A percentile compares a stretch with the other conserved stretches of the same genome.
These are phyloP conservation scores for Lyophyllum semitale DNA, from an alignment of 768 basidiomycete species.

Conservation along the genomic window DNA sequence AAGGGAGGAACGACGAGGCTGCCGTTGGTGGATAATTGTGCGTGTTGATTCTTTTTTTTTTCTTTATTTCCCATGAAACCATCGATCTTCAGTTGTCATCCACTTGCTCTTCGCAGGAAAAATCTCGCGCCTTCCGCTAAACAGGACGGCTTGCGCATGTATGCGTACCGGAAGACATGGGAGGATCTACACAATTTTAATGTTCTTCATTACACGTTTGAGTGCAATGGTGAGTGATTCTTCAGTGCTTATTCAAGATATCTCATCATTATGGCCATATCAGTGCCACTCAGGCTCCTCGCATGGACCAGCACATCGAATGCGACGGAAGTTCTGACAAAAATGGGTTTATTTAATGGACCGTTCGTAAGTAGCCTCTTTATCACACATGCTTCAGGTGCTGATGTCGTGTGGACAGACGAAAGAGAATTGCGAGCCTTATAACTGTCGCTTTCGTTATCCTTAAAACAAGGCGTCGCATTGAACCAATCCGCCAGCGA, in stretches of 20 bases:
- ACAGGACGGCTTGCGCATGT: constrained; percentile 56
- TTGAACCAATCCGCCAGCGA: constrained; percentile 74
- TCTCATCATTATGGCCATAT: neutral
- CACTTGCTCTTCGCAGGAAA: constrained; percentile 49
- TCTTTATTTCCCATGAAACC: neutral
- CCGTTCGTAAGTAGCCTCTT: constrained; percentile 36
- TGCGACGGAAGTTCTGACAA: constrained; percentile 49
- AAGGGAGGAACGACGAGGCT: too few species aligned
- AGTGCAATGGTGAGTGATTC: constrained; percentile 56
- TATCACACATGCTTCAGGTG: constrained; percentile 3
- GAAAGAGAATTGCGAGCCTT: constrained; percentile 50
- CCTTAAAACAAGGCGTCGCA: constrained; percentile 74
- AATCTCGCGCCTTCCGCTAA: constrained; percentile 53
- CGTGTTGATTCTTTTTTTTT: too few species aligned
- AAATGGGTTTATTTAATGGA: constrained; percentile 46
- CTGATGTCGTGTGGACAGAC: constrained; percentile 14
- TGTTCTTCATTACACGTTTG: too few species aligned
- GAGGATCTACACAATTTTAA: too few species aligned
- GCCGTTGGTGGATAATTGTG: constrained; percentile 81
- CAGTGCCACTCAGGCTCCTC: constrained; percentile 71
- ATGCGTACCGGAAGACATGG: constrained; percentile 42
- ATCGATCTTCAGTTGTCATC: constrained; percentile 59
- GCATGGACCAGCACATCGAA: constrained; percentile 61
- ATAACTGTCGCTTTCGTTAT: constrained; percentile 60
- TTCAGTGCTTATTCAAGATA: constrained; percentile 75